phyloP scores from a whole-genome alignment of 2,329 filamentous ascomycete genomes.

The Talaromyces pinophilus region DNA sequence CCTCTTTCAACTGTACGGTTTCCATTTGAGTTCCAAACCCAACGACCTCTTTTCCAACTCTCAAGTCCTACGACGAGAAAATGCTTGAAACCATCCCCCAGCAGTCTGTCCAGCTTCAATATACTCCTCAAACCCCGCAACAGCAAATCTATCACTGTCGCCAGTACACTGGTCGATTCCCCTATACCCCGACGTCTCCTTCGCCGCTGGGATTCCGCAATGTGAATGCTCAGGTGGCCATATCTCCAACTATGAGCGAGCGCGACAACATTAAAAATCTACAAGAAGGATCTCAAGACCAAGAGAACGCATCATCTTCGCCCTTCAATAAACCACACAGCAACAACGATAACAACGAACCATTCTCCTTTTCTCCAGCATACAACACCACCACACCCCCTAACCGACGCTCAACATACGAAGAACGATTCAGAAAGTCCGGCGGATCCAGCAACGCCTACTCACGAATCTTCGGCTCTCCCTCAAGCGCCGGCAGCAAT shows the following conservation, averaged over 20 bases:
- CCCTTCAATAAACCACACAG: not conserved
- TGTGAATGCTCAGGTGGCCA: conserved; percentile 24
- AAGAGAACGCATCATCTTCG: conserved; percentile 8
- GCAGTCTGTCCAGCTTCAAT: conserved; percentile 13
- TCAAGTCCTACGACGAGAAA: not conserved
- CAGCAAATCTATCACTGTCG: not conserved
- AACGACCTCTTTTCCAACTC: not conserved
- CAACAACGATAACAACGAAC: not conserved
- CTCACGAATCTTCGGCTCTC: conserved; percentile 17
- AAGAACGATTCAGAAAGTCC: conserved; percentile 40
- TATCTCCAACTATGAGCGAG: conserved; percentile 21
- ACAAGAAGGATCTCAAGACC: not conserved
- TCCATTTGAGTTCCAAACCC: not conserved
- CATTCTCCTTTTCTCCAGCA: conserved; percentile 12
- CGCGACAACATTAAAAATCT: conserved; percentile 6
- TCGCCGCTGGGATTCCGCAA: conserved; percentile 22
- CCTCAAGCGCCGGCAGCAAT: conserved; percentile 6
- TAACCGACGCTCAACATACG: conserved; percentile 31
- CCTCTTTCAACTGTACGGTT: not conserved
- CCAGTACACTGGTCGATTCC: conserved; percentile 1
- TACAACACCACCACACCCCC: conserved; percentile 12
- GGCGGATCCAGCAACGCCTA: conserved; percentile 36
- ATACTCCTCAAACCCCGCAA: conserved; percentile 5
- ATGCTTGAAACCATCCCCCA: conserved; percentile 23
- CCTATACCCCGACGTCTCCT: conserved; percentile 17